A percentile compares a stretch with the other conserved stretches of the same genome.
These are phyloP conservation scores for Saururus chinensis DNA, from an alignment of 164 flowering plant species.

Conservation along the genomic window DNA sequence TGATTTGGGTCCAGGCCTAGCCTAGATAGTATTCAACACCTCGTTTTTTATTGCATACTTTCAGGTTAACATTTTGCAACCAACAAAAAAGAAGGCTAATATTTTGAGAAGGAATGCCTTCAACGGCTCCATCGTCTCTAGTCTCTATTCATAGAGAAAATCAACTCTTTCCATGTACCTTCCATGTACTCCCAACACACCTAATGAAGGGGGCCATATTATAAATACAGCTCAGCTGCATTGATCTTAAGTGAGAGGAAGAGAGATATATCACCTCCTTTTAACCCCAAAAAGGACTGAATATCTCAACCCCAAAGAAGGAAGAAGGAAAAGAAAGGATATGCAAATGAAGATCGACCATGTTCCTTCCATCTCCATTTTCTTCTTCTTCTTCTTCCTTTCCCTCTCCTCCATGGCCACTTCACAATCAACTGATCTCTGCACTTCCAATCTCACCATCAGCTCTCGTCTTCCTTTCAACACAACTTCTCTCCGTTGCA, in stretches of 20 bases:
- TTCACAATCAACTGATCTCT: constrained; percentile 1
- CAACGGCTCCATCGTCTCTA: too few relatives aligned
- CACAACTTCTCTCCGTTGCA: constrained; percentile 15
- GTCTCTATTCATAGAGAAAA: too few relatives aligned
- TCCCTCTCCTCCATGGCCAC: not conserved
- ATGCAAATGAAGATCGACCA: not conserved
- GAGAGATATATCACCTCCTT: not conserved
- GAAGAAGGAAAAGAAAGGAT: not conserved
- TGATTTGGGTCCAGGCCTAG: too few relatives aligned
- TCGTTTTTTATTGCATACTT: too few relatives aligned
- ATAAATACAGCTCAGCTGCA: too few relatives aligned
- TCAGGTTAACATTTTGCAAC: too few relatives aligned
- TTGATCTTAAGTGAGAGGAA: not conserved
- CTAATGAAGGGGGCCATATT: too few relatives aligned
- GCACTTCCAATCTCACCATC: constrained; percentile 1
- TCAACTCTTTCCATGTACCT: too few relatives aligned
- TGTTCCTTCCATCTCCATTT: not conserved
- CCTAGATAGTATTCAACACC: too few relatives aligned
- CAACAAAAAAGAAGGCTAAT: too few relatives aligned
- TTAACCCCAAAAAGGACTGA: not conserved
- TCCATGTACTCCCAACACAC: too few relatives aligned
- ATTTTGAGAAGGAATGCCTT: too few relatives aligned
- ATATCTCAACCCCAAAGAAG: not conserved
- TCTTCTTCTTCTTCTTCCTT: constrained; percentile 1
- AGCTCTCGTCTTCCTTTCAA: not conserved